phyloP scores from a whole-genome alignment of 108 stramenopile genomes.

The Chaetoceros tenuissimus region DNA sequence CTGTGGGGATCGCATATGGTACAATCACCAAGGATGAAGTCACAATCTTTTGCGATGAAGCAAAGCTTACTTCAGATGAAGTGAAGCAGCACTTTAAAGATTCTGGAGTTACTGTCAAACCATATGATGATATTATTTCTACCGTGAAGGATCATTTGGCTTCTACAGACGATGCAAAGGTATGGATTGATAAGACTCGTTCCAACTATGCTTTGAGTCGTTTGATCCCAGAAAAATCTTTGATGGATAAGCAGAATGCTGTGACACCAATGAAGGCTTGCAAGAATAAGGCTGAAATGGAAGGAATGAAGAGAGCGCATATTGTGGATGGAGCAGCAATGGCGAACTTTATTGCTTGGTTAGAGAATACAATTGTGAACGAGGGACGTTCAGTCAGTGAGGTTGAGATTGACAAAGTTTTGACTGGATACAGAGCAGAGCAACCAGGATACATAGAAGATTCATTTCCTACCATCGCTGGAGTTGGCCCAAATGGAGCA shows the following conservation, averaged over 20 bases:
- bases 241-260: constrained; percentile 69
- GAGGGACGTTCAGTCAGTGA: constrained; percentile 72
- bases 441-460: constrained; percentile 74
- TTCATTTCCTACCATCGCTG: constrained; percentile 93
- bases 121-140: constrained; percentile 56
- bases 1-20: constrained; percentile 89
- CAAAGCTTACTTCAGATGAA: constrained; percentile 43
- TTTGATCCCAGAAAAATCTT: constrained; percentile 43
- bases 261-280: constrained; percentile 88
- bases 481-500: constrained; percentile 92
- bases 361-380: constrained; percentile 54
- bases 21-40: constrained; percentile 65
- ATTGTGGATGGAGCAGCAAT: constrained; percentile 93
- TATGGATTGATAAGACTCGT: constrained; percentile 60
- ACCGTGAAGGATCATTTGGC: constrained; percentile 51
- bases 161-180: constrained; percentile 25
- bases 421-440: constrained; percentile 67
- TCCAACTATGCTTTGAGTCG: constrained; percentile 52
- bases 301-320: constrained; percentile 89
- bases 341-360: constrained; percentile 86
- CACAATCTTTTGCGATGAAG: constrained; percentile 61
- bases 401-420: constrained; percentile 79
- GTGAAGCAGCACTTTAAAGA: constrained; percentile 54
- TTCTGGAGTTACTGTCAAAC: constrained; percentile 35
- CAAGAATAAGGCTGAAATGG: constrained; percentile 88